These are phyloP conservation scores for Beauveria sp. DNA, from an alignment of 2,329 filamentous ascomycete genomes.

Conservation along the genomic window DNA sequence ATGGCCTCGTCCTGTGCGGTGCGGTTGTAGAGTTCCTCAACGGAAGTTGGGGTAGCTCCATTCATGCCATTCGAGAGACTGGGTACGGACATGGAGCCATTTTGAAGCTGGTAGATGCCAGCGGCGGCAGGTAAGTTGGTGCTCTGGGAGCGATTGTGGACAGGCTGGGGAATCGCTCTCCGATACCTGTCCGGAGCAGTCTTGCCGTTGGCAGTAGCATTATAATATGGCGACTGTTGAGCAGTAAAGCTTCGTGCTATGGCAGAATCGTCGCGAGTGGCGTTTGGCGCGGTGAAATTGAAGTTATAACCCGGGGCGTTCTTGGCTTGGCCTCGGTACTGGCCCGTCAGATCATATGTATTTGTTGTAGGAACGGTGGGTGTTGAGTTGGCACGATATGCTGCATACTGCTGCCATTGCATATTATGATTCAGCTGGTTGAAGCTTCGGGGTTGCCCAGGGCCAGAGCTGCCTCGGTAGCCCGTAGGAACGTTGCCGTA, in stretches of 20 bases:
- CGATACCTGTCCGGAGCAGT: slow-evolving; percentile 71
- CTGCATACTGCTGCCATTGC: slow-evolving; percentile 43
- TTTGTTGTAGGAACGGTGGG: slow-evolving; percentile 31
- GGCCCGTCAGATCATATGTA: slow-evolving; percentile 19
- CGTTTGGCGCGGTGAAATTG: slow-evolving; percentile 28
- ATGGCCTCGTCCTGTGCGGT: slow-evolving; percentile 59
- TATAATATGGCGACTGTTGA: slow-evolving; percentile 41
- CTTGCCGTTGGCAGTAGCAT: slow-evolving; percentile 32
- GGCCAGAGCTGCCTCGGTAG: slow-evolving; percentile 49
- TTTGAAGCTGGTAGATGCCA: slow-evolving; percentile 24
- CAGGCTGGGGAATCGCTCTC: slow-evolving; percentile 45
- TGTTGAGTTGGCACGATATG: slow-evolving; percentile 41
- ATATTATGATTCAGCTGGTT: slow-evolving; percentile 52
- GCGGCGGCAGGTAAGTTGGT: slow-evolving; percentile 22
- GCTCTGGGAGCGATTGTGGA: slow-evolving; percentile 30
- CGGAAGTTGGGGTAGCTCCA: slow-evolving; percentile 36
- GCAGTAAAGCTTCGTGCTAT: slow-evolving; percentile 35
- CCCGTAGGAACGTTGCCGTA: slow-evolving; percentile 31
- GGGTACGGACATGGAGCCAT: slow-evolving; percentile 26
- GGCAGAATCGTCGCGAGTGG: slow-evolving; percentile 46
- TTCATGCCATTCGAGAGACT: slow-evolving; percentile 48
- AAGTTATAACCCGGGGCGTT: slow-evolving; percentile 33
- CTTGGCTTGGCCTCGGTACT: slow-evolving; percentile 25
- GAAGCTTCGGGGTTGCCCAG: slow-evolving; percentile 72
- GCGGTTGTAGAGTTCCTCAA: slow-evolving; percentile 61